Base-by-base conservation (phyloP, 2,329 filamentous ascomycete genomes). In the Nannizziopsis arthrosporioides region DNA sequence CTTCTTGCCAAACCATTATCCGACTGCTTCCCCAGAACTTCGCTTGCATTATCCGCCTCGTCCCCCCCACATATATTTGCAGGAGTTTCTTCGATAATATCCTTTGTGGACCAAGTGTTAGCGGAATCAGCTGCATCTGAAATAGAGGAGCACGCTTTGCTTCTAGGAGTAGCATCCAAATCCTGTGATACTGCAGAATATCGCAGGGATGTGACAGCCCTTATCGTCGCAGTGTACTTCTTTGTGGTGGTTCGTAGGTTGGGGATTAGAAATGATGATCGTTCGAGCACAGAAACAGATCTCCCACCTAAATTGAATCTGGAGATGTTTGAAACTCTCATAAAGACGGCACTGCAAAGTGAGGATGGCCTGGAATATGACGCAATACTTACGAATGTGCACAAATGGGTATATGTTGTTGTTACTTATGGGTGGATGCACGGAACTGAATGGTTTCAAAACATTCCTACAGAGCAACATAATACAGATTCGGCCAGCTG, bases 21-120 rank as follows among this genome's bases (percentile, higher is more conserved):
- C 5, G 57, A 61, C 12, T 63, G 61, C 49, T 63, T 57, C 27
- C 57, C 61, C 17, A 62, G 58, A 59, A 66, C 64, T 8, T 60
- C 64, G 7, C 63, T 63, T 17, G 59, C 63, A 7, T 61, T 68
- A 2, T 68, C 66, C 1, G 55, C 61, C 22, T 72, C 70, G 3
- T 74, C 88, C 2, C 78, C 78, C 0, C 83, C 84, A 0, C 84
- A 87, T 47, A 75, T 93, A 0, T 77, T 85, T 42, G 82, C 85
- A 0, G 87, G 85, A 1, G 73, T 88, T 44, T 82, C 70, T 19
- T 73, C 70, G 2, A 83, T 70, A 66, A 57, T 75, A 40, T 79
- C 76, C 34, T 55, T 67, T 31, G 57, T 65, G 10, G 57, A 59
- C 11, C 55, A 63, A 68, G 41, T 66, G 64, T 43, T 66, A 64